Percentiles rank a stretch among this genome's conserved stretches.
Evolutionary conservation across 495 filamentous ascomycete genomes (phyloP).

Genomic region (Cercophora scortea): DNA sequence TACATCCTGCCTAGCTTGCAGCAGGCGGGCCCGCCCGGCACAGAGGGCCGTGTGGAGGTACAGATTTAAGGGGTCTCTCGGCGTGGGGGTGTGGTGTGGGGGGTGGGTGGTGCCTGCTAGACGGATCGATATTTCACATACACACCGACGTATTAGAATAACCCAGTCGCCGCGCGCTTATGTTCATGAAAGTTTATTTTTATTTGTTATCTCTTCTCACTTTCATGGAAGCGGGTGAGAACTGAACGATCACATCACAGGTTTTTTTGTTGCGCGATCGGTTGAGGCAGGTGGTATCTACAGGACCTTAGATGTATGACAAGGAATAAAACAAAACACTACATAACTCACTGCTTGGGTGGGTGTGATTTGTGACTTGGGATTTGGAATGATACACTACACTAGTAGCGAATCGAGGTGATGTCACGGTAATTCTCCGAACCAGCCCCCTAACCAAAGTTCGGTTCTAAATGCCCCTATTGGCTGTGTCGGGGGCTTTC

Average conservation of each 20-base stretch:
- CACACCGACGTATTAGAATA: not conserved
- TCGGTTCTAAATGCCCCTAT: too few species aligned
- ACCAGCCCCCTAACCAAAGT: too few species aligned
- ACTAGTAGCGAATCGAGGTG: too few species aligned
- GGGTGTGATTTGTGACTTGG: too few species aligned
- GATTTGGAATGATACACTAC: too few species aligned
- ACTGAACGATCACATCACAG: not conserved
- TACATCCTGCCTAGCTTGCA: conserved; percentile 83
- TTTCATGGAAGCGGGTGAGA: not conserved
- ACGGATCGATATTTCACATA: not conserved
- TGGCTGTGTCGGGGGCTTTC: too few species aligned
- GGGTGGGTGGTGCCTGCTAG: not conserved
- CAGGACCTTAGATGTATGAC: too few species aligned
- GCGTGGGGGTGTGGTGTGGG: not conserved
- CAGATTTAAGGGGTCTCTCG: conserved; percentile 17
- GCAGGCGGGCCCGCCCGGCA: conserved; percentile 61
- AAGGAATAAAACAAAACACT: too few species aligned
- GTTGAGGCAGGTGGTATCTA: too few species aligned
- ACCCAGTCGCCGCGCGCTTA: not conserved
- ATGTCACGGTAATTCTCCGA: too few species aligned
- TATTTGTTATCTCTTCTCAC: not conserved
- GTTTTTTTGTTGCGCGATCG: too few species aligned
- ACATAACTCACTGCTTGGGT: too few species aligned
- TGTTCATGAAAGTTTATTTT: not conserved
- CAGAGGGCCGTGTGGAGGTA: conserved; percentile 89